Evolutionary conservation across 495 filamentous ascomycete species (phyloP).

Genomic region (Hyaloscypha bicolor): DNA sequence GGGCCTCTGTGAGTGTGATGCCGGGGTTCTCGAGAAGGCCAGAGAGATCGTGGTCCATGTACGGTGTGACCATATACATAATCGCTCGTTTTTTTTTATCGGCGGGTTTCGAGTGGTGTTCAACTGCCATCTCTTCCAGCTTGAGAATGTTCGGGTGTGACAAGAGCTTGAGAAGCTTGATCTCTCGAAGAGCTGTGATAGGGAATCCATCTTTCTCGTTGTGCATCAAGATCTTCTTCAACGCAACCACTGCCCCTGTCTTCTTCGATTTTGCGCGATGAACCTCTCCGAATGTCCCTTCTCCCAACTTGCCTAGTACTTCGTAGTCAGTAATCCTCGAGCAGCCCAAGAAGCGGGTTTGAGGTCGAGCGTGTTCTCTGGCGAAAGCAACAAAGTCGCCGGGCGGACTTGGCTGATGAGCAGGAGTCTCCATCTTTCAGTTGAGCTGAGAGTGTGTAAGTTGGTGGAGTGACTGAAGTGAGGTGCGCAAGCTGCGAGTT

Average conservation of each 20-base stretch:
- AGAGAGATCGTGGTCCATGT: slow-evolving; percentile 98
- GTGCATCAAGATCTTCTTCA: slow-evolving; percentile 95
- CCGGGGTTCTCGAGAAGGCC: slow-evolving; percentile 93
- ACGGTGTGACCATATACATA: slow-evolving; percentile 98
- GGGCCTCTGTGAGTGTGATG: slow-evolving; percentile 80
- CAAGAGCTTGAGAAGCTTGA: slow-evolving; percentile 94
- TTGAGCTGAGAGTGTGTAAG: neutral
- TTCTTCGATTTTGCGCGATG: slow-evolving; percentile 82
- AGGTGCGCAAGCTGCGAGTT: too few relatives aligned
- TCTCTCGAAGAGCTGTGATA: slow-evolving; percentile 80
- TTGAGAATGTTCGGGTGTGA: slow-evolving; percentile 86
- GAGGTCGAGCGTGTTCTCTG: slow-evolving; percentile 18
- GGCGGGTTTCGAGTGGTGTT: slow-evolving; percentile 63
- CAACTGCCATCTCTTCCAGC: slow-evolving; percentile 95
- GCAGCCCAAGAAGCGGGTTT: slow-evolving; percentile 72
- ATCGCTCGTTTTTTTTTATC: slow-evolving; percentile 82
- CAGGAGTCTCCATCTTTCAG: slow-evolving; percentile 28
- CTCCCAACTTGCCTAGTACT: slow-evolving; percentile 87
- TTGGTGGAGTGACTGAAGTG: neutral
- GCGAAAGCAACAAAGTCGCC: slow-evolving; percentile 18
- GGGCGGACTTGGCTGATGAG: slow-evolving; percentile 25
- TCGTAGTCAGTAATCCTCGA: slow-evolving; percentile 88
- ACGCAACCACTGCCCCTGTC: slow-evolving; percentile 71
- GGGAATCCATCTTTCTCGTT: slow-evolving; percentile 85
- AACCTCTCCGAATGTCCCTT: slow-evolving; percentile 98